Evolutionary conservation across 1,139 yeast genomes (phyloP).

Genomic region (Zygosaccharomyces sapae): DNA sequence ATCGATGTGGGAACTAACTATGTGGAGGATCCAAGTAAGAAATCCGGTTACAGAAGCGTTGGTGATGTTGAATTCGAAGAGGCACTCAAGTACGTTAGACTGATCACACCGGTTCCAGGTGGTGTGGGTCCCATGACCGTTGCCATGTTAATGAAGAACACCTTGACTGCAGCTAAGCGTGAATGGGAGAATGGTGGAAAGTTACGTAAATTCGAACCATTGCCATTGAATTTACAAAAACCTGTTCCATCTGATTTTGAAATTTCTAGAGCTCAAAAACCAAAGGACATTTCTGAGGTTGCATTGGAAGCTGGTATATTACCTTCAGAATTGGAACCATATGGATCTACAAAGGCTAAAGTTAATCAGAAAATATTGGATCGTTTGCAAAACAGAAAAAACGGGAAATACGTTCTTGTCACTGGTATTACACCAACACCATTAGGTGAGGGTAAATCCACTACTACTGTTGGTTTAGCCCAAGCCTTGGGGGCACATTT

Average conservation of each 20-base stretch:
- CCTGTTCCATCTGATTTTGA: constrained; percentile 96
- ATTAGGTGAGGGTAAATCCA: constrained; percentile 95
- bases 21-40: constrained; percentile 67
- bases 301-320: constrained; percentile 83
- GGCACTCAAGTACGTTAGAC: constrained; percentile 62
- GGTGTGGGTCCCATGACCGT: constrained; percentile 99
- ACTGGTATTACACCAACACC: constrained; percentile 99
- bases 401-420: constrained; percentile 89
- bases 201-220: constrained; percentile 42
- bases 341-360: constrained; percentile 90
- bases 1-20: constrained; percentile 96
- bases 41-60: constrained; percentile 80
- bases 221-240: constrained; percentile 57
- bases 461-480: constrained; percentile 94
- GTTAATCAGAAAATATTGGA: constrained; percentile 71
- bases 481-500: constrained; percentile 95
- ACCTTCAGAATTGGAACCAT: constrained; percentile 81
- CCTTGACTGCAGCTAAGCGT: constrained; percentile 71
- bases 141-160: constrained; percentile 89
- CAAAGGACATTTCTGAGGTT: constrained; percentile 75
- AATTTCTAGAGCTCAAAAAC: constrained; percentile 84
- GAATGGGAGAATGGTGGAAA: constrained; percentile 23
- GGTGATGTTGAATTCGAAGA: constrained; percentile 88
- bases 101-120: constrained; percentile 96
- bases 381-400: constrained; percentile 60